These are phyloP conservation scores for Candida qinlingensis DNA, from an alignment of 805 yeast species.

Conservation along the genomic window DNA sequence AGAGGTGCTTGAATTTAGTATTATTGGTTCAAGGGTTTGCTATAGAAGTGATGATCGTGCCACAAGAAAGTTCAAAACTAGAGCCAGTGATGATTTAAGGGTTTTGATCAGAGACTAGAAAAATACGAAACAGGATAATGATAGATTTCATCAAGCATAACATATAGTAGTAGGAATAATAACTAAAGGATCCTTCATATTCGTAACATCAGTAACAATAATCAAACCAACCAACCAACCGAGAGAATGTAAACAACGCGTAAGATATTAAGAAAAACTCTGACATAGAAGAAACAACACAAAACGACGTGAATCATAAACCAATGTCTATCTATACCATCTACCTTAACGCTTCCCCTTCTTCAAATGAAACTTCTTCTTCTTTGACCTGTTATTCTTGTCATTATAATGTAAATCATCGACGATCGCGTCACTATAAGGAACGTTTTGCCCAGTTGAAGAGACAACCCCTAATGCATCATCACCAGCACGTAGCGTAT, in stretches of 20 bases:
- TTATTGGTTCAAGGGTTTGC: conserved; percentile 75
- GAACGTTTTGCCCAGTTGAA: not conserved
- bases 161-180: no score
- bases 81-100: conserved; percentile 54
- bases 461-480: no score
- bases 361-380: conserved; percentile 17
- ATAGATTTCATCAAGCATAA: no score
- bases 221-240: no score
- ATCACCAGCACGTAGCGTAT: no score
- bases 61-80: conserved; percentile 79
- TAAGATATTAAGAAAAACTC: no score
- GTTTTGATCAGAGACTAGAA: not conserved
- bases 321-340: no score
- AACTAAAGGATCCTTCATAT: no score
- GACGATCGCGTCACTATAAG: conserved; percentile 11
- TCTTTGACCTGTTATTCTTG: conserved; percentile 17
- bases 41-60: conserved; percentile 77
- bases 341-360: not conserved
- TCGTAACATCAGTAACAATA: no score
- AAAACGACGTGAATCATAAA: no score
- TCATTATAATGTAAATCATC: conserved; percentile 16
- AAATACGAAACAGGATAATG: not conserved
- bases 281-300: no score
- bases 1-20: conserved; percentile 48
- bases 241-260: no score